A percentile compares a stretch with the other conserved stretches of the same genome.
phyloP scores from a whole-genome alignment of 257 asterid genomes.

The Primulina eburnea region DNA sequence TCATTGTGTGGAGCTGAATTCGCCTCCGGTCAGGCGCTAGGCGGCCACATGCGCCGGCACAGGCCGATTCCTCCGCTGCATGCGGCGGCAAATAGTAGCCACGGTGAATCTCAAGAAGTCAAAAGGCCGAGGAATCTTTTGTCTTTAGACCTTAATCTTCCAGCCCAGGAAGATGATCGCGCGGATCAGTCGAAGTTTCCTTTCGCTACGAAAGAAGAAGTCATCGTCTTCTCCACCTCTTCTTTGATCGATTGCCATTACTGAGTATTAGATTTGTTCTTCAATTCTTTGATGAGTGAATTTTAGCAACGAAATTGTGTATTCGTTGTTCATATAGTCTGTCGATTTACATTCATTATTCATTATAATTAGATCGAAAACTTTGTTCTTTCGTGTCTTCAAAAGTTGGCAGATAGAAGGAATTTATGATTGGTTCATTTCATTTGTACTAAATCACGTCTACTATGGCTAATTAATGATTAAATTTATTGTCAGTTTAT shows the following conservation, averaged over 20 bases:
- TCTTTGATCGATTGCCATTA: constrained; percentile 84
- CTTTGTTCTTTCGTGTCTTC: neutral
- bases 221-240: constrained; percentile 61
- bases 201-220: neutral
- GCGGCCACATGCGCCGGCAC: constrained; percentile 99
- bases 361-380: neutral
- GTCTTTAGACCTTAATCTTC: constrained; percentile 83
- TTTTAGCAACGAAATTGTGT: constrained; percentile 31
- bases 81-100: constrained; percentile 22
- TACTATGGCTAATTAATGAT: neutral
- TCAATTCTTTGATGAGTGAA: constrained; percentile 28
- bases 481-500: neutral
- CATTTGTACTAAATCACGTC: too few relatives aligned
- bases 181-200: neutral
- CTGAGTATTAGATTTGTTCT: constrained; percentile 22
- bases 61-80: constrained; percentile 46
- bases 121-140: constrained; percentile 52
- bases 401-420: neutral
- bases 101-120: constrained; percentile 27
- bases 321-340: constrained; percentile 14
- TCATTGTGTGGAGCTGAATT: constrained; percentile 84
- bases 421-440: too few relatives aligned
- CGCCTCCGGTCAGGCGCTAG: constrained; percentile 84
- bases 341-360: constrained; percentile 24
- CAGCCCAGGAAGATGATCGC: constrained; percentile 62